phyloP scores from a whole-genome alignment of 805 yeast species.

The Teunomyces tritomae region DNA sequence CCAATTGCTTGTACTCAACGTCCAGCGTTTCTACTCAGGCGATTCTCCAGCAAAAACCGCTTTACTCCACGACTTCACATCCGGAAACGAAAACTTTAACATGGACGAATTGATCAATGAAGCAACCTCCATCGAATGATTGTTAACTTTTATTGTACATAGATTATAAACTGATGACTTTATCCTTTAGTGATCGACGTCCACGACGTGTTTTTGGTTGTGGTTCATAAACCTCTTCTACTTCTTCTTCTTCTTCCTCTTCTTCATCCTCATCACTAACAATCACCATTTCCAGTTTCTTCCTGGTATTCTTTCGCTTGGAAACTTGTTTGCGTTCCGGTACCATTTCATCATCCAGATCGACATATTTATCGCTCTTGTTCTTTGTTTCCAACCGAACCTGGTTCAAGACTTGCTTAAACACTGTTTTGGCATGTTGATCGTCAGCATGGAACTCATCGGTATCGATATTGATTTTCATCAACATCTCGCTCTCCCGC shows the following conservation, averaged over 20 bases:
- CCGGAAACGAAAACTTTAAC: slow-evolving; percentile 63
- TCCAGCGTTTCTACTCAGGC: slow-evolving; percentile 84
- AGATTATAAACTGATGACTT: slow-evolving; percentile 1
- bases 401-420: slow-evolving; percentile 43
- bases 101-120: slow-evolving; percentile 68
- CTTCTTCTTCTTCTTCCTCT: not conserved
- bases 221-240: not conserved
- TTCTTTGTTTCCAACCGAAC: slow-evolving; percentile 22
- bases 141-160: not conserved
- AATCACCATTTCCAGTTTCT: slow-evolving; percentile 4
- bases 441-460: slow-evolving; percentile 34
- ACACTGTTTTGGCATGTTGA: slow-evolving; percentile 26
- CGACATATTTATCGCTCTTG: not conserved
- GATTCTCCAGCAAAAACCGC: slow-evolving; percentile 50
- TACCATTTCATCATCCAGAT: slow-evolving; percentile 1
- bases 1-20: slow-evolving; percentile 67
- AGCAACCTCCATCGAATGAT: slow-evolving; percentile 65
- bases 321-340: slow-evolving; percentile 1
- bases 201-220: not conserved
- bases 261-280: not conserved
- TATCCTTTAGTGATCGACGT: not conserved
- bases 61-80: slow-evolving; percentile 65
- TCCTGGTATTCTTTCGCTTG: not conserved
- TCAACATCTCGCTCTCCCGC: slow-evolving; percentile 49
- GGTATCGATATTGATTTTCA: slow-evolving; percentile 41